Percentiles rank a stretch among this genome's conserved stretches.
These are phyloP conservation scores for Arachis monticola DNA, from an alignment of 331 rosid species.

Conservation along the genomic window DNA sequence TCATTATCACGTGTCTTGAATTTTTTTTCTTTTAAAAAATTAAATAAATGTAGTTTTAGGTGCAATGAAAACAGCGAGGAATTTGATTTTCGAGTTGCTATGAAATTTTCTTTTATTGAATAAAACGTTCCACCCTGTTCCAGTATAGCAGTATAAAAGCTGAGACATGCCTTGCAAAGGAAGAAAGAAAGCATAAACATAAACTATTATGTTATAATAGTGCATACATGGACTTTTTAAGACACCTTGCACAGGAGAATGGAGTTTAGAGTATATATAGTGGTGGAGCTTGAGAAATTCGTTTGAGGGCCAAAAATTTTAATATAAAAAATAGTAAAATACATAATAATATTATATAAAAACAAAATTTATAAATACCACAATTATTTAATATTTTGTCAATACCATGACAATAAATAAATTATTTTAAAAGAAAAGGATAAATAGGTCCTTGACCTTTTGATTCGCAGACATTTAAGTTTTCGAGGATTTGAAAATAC, in stretches of 20 bases:
- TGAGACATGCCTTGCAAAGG: conserved; percentile 31
- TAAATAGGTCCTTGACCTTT: no score
- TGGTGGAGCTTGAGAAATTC: no score
- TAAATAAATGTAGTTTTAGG: conserved; percentile 18
- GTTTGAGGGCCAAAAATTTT: no score
- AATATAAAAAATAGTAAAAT: no score
- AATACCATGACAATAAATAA: no score
- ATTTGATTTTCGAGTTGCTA: conserved; percentile 30
- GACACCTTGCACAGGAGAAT: not conserved
- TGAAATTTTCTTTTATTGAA: conserved; percentile 16
- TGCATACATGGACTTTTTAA: not conserved
- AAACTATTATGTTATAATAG: conserved; percentile 2
- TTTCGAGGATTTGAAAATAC: no score
- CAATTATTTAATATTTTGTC: no score
- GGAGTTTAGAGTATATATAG: no score
- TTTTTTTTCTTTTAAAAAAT: not conserved
- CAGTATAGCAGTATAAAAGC: conserved; percentile 23
- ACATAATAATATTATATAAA: no score
- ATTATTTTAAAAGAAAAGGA: no score
- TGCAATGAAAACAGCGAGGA: conserved; percentile 26
- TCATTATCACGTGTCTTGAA: conserved; percentile 48
- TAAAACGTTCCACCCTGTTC: conserved; percentile 44
- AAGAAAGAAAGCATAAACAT: conserved; percentile 30
- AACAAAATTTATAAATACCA: no score
- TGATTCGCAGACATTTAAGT: no score